Conservation (phyloP, 345 rosid species). For the Sonneratia caseolaris region DNA sequence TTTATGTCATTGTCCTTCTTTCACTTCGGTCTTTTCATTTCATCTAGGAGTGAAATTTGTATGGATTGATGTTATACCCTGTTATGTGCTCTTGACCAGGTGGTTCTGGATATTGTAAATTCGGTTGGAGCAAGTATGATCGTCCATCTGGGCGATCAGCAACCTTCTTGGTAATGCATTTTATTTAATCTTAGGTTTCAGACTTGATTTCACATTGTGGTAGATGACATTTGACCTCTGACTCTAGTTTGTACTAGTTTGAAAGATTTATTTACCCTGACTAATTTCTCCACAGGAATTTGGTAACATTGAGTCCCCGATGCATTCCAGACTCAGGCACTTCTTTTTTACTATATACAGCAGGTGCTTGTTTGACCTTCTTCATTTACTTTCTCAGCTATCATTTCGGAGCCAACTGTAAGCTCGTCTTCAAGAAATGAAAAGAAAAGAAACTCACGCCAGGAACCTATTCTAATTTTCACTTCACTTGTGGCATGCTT, state of each 20-base stretch:
- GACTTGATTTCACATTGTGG: not conserved
- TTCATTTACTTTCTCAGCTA: too few relatives aligned
- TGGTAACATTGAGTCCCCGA: too few relatives aligned
- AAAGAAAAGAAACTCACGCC: too few relatives aligned
- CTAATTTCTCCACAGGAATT: not conserved
- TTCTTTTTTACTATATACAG: too few relatives aligned
- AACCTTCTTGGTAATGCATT: constrained; percentile 61
- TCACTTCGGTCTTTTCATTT: not conserved
- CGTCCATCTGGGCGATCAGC: constrained; percentile 70
- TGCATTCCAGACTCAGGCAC: too few relatives aligned
- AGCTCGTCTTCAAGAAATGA: too few relatives aligned
- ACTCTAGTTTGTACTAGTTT: not conserved
- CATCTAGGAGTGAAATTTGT: too few relatives aligned
- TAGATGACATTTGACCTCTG: not conserved
- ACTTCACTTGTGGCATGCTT: too few relatives aligned
- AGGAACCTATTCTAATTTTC: too few relatives aligned
- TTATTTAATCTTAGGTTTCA: not conserved
- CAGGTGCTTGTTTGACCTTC: too few relatives aligned
- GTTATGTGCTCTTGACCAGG: constrained; percentile 26
- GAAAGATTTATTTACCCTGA: not conserved
- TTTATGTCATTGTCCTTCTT: not conserved
- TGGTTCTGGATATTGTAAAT: constrained; percentile 92
- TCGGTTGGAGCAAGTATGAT: constrained; percentile 76
- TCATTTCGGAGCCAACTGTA: too few relatives aligned
- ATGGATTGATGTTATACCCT: not conserved